phyloP scores from a whole-genome alignment of 192 early-diverging fungal species.

The Entomortierella parvispora region DNA sequence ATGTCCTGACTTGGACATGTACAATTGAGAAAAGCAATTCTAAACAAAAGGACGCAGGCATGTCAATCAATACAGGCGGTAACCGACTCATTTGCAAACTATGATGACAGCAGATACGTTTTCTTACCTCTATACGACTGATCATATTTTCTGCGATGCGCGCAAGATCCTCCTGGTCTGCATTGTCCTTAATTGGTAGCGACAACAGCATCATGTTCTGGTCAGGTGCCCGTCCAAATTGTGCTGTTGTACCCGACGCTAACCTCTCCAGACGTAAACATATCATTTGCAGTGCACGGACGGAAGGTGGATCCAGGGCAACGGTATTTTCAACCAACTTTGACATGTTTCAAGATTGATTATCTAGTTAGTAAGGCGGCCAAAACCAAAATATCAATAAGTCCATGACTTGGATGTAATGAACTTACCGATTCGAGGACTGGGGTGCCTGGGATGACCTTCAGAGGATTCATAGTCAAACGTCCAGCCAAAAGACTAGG shows the following conservation, averaged over 20 bases:
- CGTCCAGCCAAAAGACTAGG: conserved; percentile 14
- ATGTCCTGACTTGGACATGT: conserved; percentile 62
- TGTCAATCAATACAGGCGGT: no score
- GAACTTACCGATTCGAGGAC: conserved; percentile 31
- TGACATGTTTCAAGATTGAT: background rate
- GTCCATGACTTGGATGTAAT: no score
- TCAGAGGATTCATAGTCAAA: conserved; percentile 24
- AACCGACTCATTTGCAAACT: background rate
- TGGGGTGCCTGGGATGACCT: conserved; percentile 8
- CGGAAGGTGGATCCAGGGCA: conserved; percentile 56
- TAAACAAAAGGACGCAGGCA: conserved; percentile 26
- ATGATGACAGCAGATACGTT: no score
- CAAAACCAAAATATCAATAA: no score
- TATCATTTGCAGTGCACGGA: conserved; percentile 60
- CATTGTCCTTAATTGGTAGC: conserved; percentile 56
- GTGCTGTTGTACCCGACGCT: conserved; percentile 51
- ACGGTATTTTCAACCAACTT: conserved; percentile 27
- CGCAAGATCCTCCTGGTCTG: conserved; percentile 64
- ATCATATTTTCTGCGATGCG: conserved; percentile 63
- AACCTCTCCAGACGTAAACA: conserved; percentile 70
- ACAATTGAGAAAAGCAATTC: conserved; percentile 71
- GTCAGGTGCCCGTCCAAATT: conserved; percentile 40
- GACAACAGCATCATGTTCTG: conserved; percentile 38
- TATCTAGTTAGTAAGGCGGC: conserved; percentile 1
- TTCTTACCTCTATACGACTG: conserved; percentile 67